Base-by-base conservation (phyloP, 1,284 basidiomycete species). In the Binderoboletus segoi region DNA sequence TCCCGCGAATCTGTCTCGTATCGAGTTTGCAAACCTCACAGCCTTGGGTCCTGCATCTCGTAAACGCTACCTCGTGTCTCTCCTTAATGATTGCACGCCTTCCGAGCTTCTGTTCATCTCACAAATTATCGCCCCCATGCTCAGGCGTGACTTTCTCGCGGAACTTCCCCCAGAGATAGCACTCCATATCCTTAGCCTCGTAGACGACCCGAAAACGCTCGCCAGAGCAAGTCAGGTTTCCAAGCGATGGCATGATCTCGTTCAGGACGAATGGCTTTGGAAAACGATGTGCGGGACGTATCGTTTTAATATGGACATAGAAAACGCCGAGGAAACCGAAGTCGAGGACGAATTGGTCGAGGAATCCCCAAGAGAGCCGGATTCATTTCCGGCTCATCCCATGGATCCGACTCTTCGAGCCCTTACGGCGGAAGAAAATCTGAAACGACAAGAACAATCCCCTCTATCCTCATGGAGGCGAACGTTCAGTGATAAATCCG, bases 231-330 rank as follows among this genome's bases (percentile, higher is more conserved):
- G 83, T 42, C 80, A 82, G 48, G 96, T 98, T 26, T 91, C 86
- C 63, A 79, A 80, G 48, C 82, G 82, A 56, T 98, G 96, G 96
- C 76, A 83, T 44, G 77, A 75, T 12, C 81, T 98, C 5, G 80
- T 91, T n/a, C 78, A 82, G 54, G 94, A 96, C 67, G 94, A 97
- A 63, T 81, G 79, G 58, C 79, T 93, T 4, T 98, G 96, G 96
- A 87, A 85, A 71, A 71, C 81, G 23, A 86, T 97, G 85, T 94
- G 91, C 67, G 74, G 80, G 43, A 67, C 76, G 12, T 82, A 84
- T 62, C 82, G 80, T 4, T 90, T 86, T 66, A 75, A 73, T 33
- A 45, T 57, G 51, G 61, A 67, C 11, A 55, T 54, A 1, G 52
- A 58, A 21, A 26, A 18, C 2, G 3, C 51, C 6, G 60, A 67